Percentiles rank a stretch among this genome's conserved stretches.
Conservation (phyloP, 768 basidiomycete species). For the Boletus reticulatus region DNA sequence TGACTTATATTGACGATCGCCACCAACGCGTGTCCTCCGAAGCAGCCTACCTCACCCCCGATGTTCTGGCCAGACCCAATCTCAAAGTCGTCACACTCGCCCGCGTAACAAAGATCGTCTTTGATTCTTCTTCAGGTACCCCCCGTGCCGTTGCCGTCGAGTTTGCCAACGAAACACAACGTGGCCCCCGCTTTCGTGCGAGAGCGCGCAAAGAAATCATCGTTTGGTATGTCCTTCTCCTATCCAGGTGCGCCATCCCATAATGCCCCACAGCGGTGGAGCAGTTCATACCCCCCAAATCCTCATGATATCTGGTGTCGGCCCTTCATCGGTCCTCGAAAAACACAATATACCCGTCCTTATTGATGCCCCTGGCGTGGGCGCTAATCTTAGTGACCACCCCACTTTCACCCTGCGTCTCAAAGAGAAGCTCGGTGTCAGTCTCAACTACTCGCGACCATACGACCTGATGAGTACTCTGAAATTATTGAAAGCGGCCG, state of each 20-base stretch:
- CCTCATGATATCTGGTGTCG: conserved; percentile 74
- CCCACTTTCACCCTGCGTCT: conserved; percentile 49
- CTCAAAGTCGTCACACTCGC: conserved; percentile 58
- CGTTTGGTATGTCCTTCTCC: conserved; percentile 44
- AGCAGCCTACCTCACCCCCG: conserved; percentile 61
- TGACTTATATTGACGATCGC: conserved; percentile 61
- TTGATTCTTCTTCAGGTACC: conserved; percentile 39
- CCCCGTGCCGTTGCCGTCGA: conserved; percentile 62
- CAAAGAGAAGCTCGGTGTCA: conserved; percentile 47
- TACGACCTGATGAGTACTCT: conserved; percentile 14
- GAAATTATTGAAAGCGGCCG: conserved; percentile 33
- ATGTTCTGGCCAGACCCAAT: conserved; percentile 64
- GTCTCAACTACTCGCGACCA: conserved; percentile 39
- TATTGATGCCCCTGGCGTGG: conserved; percentile 70
- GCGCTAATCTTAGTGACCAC: conserved; percentile 72
- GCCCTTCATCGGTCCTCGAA: conserved; percentile 57
- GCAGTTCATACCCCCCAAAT: conserved; percentile 66
- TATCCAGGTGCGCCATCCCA: neutral
- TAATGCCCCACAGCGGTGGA: conserved; percentile 44
- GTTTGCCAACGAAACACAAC: conserved; percentile 39
- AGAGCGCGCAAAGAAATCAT: conserved; percentile 59
- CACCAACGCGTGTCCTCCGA: conserved; percentile 61
- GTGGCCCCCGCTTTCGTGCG: conserved; percentile 37
- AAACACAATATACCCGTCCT: conserved; percentile 53
- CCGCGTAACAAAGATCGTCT: conserved; percentile 56